phyloP scores from a whole-genome alignment of 768 basidiomycete species.

The Termitomyces sp. region DNA sequence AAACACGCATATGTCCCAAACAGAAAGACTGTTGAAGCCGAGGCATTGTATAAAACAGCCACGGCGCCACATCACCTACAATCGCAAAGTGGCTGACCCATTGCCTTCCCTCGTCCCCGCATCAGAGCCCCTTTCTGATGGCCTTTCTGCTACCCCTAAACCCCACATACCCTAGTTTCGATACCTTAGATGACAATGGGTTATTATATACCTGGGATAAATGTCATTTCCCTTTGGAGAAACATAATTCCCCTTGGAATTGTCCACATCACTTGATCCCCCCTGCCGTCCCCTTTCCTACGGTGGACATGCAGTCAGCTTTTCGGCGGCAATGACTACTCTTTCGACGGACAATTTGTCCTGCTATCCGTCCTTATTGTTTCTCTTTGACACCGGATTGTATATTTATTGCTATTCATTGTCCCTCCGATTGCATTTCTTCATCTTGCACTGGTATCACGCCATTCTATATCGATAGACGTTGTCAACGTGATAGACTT shows the following conservation, averaged over 20 bases:
- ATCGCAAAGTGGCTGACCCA: neutral
- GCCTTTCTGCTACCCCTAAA: neutral
- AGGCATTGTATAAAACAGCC: neutral
- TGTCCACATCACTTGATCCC: neutral
- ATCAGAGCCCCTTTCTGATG: neutral
- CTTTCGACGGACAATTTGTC: neutral
- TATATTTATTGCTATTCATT: slow-evolving; percentile 4
- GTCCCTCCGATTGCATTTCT: neutral
- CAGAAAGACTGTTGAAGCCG: neutral
- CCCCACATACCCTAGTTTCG: neutral
- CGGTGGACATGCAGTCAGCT: slow-evolving; percentile 1
- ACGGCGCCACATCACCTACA: slow-evolving; percentile 1
- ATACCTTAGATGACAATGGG: neutral
- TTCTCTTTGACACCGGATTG: neutral
- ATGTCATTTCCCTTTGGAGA: neutral
- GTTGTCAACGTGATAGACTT: neutral
- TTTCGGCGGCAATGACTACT: neutral
- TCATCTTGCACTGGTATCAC: neutral
- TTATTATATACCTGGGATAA: slow-evolving; percentile 7
- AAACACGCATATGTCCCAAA: slow-evolving; percentile 19
- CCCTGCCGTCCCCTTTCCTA: neutral
- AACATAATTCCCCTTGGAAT: neutral
- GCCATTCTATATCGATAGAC: neutral
- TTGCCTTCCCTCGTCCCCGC: neutral
- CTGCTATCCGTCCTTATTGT: neutral